phyloP scores from a whole-genome alignment of 768 basidiomycete genomes.

The Suillus alpinus region DNA sequence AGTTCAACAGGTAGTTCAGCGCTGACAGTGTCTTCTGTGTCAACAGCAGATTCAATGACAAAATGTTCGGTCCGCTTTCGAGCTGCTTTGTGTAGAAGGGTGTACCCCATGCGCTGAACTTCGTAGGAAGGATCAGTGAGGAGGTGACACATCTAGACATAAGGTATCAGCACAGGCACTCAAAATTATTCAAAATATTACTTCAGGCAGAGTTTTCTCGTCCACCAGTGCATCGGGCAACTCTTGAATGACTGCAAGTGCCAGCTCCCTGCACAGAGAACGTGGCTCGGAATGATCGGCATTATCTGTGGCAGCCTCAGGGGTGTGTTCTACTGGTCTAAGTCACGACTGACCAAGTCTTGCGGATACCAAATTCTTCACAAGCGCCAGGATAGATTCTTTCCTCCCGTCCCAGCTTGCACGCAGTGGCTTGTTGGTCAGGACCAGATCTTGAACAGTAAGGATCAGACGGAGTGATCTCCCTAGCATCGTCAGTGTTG shows the following conservation, averaged over 20 bases:
- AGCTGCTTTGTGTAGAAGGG: conserved; percentile 67
- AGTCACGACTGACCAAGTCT: background rate
- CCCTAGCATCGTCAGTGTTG: conserved; percentile 60
- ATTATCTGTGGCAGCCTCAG: conserved; percentile 12
- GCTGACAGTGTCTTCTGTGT: conserved; percentile 53
- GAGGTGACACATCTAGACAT: conserved; percentile 72
- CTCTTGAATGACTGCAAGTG: conserved; percentile 66
- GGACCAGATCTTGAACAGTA: conserved; percentile 64
- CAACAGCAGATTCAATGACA: conserved; percentile 85
- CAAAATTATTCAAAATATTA: conserved; percentile 24
- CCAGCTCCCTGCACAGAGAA: conserved; percentile 62
- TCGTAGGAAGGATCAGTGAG: conserved; percentile 58
- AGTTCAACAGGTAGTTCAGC: conserved; percentile 67
- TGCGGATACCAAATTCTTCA: conserved; percentile 56
- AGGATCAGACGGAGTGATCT: conserved; percentile 68
- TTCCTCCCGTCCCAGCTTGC: conserved; percentile 65
- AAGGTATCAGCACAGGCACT: background rate
- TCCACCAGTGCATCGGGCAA: conserved; percentile 62
- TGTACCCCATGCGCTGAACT: conserved; percentile 78
- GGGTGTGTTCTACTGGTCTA: background rate
- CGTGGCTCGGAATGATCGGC: conserved; percentile 49
- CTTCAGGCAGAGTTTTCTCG: conserved; percentile 62
- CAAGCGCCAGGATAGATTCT: conserved; percentile 48
- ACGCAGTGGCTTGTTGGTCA: conserved; percentile 71
- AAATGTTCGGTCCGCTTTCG: conserved; percentile 75